These are phyloP conservation scores for Byssoonygena ceratinophila DNA, from an alignment of 2,329 filamentous ascomycete species.

Conservation along the genomic window DNA sequence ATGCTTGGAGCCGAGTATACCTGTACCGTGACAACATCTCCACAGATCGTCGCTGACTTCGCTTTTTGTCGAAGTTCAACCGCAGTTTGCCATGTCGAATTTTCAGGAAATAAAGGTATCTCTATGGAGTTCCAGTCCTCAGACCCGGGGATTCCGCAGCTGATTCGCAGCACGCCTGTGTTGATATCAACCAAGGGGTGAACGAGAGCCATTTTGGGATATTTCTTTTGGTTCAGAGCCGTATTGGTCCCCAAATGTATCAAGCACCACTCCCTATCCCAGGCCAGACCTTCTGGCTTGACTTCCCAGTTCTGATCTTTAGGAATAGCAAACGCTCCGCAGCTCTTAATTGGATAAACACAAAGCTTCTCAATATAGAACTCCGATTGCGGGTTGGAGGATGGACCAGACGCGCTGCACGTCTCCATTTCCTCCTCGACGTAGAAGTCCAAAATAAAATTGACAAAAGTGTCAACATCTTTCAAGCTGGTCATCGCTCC, in stretches of 20 bases:
- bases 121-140: conserved; percentile 25
- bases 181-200: conserved; percentile 63
- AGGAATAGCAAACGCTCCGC: conserved; percentile 65
- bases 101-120: conserved; percentile 27
- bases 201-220: conserved; percentile 78
- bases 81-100: conserved; percentile 49
- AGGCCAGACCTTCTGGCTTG: conserved; percentile 68
- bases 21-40: conserved; percentile 61
- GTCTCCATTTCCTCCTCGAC: conserved; percentile 29
- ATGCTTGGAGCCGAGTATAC: conserved; percentile 58
- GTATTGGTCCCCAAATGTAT: conserved; percentile 75
- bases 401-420: neutral
- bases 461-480: conserved; percentile 63
- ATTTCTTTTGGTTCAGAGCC: conserved; percentile 77
- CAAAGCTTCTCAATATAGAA: conserved; percentile 54
- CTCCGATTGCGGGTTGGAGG: conserved; percentile 15
- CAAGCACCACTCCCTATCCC: conserved; percentile 96
- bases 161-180: conserved; percentile 53
- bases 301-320: conserved; percentile 59
- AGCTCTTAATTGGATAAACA: conserved; percentile 92
- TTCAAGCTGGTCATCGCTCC: conserved; percentile 76
- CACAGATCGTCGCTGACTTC: conserved; percentile 62
- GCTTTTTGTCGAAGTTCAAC: conserved; percentile 24
- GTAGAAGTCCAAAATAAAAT: conserved; percentile 63
- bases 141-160: conserved; percentile 29